These are phyloP conservation scores for Ogataea allantospora DNA, from an alignment of 805 yeast genomes.

Conservation along the genomic window DNA sequence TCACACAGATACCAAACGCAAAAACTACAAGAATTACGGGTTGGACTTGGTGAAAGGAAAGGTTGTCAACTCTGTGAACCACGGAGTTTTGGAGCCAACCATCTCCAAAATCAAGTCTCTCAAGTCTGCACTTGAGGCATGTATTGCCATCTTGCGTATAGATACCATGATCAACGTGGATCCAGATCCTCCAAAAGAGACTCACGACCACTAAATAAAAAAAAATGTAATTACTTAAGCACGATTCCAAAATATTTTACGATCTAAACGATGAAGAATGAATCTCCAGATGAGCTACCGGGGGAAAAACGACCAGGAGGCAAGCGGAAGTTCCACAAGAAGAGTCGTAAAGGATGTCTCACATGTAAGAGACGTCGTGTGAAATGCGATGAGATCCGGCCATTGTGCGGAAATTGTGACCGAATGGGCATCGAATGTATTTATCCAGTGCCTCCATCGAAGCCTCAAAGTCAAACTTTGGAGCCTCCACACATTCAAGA, in stretches of 20 bases:
- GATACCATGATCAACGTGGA: conserved; percentile 98
- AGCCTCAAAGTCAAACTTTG: background rate
- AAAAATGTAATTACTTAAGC: conserved; percentile 7
- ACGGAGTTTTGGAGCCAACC: conserved; percentile 95
- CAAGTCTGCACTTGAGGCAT: conserved; percentile 96
- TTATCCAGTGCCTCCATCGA: conserved; percentile 34
- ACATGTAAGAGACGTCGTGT: conserved; percentile 89
- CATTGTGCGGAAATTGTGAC: conserved; percentile 73
- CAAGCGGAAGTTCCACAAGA: conserved; percentile 84
- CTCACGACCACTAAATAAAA: conserved; percentile 65
- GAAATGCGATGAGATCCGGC: conserved; percentile 87
- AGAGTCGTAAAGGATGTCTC: conserved; percentile 84
- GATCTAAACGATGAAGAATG: conserved; percentile 10
- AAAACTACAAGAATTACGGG: conserved; percentile 87
- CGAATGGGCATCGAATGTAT: conserved; percentile 79
- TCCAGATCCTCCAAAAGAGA: conserved; percentile 91
- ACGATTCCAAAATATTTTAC: conserved; percentile 8
- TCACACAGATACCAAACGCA: conserved; percentile 79
- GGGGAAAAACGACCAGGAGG: conserved; percentile 46
- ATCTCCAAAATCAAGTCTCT: conserved; percentile 88
- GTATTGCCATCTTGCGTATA: conserved; percentile 94
- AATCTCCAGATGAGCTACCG: background rate
- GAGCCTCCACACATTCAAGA: conserved; percentile 12
- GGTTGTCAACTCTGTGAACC: conserved; percentile 76
- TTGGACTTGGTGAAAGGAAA: conserved; percentile 89